A percentile compares a stretch with the other conserved stretches of the same genome.
phyloP scores from a whole-genome alignment of 371 early-diverging fungal species.

The Paraphysoderma sedebokerense region DNA sequence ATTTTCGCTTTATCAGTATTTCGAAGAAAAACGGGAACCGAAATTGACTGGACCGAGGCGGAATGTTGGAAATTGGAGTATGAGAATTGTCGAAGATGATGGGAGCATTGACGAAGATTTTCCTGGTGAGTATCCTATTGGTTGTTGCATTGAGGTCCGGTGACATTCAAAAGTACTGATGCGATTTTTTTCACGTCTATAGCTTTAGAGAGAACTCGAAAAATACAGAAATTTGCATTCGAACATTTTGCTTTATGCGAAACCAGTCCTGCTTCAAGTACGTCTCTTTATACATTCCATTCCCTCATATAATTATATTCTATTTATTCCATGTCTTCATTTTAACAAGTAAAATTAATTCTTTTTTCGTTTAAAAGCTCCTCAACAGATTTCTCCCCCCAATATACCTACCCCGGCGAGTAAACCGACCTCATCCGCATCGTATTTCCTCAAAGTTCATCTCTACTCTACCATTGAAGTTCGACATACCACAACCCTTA shows the following conservation, averaged over 20 bases:
- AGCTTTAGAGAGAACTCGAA: constrained; percentile 15
- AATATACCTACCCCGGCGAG: neutral
- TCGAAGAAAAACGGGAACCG: constrained; percentile 44
- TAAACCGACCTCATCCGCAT: neutral
- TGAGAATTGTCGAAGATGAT: constrained; percentile 87
- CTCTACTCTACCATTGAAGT: constrained; percentile 40
- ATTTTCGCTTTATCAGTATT: constrained; percentile 59
- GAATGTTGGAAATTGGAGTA: constrained; percentile 58
- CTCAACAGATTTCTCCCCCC: neutral
- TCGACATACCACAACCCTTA: constrained; percentile 72
- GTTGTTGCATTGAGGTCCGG: constrained; percentile 29
- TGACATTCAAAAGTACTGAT: constrained; percentile 42
- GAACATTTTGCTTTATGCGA: constrained; percentile 9
- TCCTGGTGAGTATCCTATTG: constrained; percentile 85
- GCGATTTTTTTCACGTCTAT: constrained; percentile 9
- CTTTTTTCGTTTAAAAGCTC: neutral
- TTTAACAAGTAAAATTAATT: neutral
- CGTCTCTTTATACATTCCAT: too few relatives aligned
- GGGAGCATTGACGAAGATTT: constrained; percentile 90
- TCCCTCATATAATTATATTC: neutral
- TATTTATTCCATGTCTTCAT: neutral
- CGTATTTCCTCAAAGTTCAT: constrained; percentile 31
- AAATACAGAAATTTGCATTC: neutral
- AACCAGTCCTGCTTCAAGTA: too few relatives aligned
- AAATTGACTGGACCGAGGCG: constrained; percentile 36